Conservation (phyloP, 805 yeast genomes). For the Yueomyces sinensis region DNA sequence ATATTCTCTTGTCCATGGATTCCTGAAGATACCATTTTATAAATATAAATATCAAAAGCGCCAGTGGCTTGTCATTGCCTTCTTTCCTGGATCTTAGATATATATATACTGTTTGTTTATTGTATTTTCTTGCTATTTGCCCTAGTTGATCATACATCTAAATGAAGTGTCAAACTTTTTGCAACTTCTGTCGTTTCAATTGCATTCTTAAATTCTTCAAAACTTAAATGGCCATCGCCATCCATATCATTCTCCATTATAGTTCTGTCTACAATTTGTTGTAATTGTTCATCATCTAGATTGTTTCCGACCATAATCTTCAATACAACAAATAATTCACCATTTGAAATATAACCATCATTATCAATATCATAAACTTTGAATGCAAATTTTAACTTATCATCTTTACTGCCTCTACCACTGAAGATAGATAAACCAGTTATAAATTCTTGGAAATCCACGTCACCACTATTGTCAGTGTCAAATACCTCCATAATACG, state of each 20-base stretch:
- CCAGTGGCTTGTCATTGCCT: too few relatives aligned
- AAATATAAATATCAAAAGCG: too few relatives aligned
- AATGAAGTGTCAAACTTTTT: conserved; percentile 41
- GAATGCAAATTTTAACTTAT: conserved; percentile 79
- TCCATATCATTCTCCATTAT: conserved; percentile 85
- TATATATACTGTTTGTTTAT: too few relatives aligned
- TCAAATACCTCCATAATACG: conserved; percentile 92
- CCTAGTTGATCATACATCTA: conserved; percentile 16
- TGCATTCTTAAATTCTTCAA: conserved; percentile 73
- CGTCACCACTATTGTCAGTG: conserved; percentile 81
- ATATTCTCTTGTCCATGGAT: too few relatives aligned
- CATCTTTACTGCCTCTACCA: conserved; percentile 66
- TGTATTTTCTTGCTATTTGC: too few relatives aligned
- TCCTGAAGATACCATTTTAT: too few relatives aligned
- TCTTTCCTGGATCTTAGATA: too few relatives aligned
- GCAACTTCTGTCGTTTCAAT: conserved; percentile 44
- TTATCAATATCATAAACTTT: conserved; percentile 90
- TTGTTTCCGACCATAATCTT: conserved; percentile 96
- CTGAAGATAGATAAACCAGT: conserved; percentile 79
- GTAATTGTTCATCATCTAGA: conserved; percentile 73
- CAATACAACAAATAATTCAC: conserved; percentile 82
- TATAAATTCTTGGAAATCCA: conserved; percentile 92
- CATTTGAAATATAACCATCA: conserved; percentile 91
- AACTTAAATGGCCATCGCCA: conserved; percentile 75
- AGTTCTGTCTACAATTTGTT: conserved; percentile 94